phyloP scores from a whole-genome alignment of 1,139 yeast species.

The Hemisphaericaspora xylanilytica region DNA sequence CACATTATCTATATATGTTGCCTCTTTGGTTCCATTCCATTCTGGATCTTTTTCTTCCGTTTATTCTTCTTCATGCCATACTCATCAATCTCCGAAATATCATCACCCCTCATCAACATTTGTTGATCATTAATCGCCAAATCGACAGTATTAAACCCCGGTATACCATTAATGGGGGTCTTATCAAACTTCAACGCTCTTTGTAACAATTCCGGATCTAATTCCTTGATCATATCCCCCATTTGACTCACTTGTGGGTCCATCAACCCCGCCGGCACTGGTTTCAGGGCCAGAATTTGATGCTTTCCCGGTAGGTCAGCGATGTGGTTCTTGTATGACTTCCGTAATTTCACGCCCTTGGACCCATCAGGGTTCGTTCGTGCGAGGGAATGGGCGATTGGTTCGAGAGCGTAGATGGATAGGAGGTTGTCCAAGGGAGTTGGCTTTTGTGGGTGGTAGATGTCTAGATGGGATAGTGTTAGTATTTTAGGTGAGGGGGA shows the following conservation, averaged over 20 bases:
- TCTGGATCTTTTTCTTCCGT: conserved; percentile 32
- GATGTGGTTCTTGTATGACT: conserved; percentile 90
- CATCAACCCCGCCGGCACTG: conserved; percentile 52
- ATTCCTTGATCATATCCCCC: conserved; percentile 46
- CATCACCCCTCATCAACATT: conserved; percentile 44
- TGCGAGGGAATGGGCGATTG: conserved; percentile 75
- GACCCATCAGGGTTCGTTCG: conserved; percentile 86
- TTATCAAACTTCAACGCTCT: conserved; percentile 61
- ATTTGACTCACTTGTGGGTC: conserved; percentile 44
- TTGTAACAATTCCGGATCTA: conserved; percentile 49
- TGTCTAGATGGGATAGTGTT: conserved; percentile 23
- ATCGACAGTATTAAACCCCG: conserved; percentile 71
- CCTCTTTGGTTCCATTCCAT: conserved; percentile 36
- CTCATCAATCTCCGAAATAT: conserved; percentile 39
- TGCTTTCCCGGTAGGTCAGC: conserved; percentile 83
- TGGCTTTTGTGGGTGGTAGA: conserved; percentile 53
- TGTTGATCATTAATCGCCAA: conserved; percentile 62
- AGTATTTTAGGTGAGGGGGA: not conserved
- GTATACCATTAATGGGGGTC: conserved; percentile 70
- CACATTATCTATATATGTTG: conserved; percentile 27
- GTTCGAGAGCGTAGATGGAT: conserved; percentile 62
- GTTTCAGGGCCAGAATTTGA: conserved; percentile 54
- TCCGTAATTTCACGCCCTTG: conserved; percentile 86
- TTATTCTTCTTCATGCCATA: conserved; percentile 31
- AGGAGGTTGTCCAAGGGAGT: conserved; percentile 72